A percentile compares a stretch with the other conserved stretches of the same genome.
Evolutionary conservation across 176 grass and related monocot genomes (phyloP).

Genomic region (Triticum timopheevii): DNA sequence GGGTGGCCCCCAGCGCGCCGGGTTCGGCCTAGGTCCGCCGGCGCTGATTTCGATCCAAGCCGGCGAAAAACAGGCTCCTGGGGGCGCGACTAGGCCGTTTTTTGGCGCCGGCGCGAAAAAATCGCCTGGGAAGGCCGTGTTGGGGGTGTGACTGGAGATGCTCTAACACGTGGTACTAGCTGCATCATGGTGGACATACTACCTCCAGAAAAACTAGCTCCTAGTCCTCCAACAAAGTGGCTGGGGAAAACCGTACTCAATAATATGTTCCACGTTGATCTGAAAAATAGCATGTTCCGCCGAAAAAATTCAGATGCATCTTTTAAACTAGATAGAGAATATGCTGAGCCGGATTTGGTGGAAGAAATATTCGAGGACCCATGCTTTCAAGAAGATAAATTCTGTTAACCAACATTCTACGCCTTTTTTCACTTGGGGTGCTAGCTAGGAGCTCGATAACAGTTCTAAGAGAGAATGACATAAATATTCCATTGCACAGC

Average conservation of each 20-base stretch:
- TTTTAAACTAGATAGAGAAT: conserved; percentile 48
- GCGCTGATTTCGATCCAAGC: no score
- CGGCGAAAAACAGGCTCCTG: no score
- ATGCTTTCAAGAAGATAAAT: conserved; percentile 72
- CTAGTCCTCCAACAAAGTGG: conserved; percentile 53
- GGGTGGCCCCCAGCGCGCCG: no score
- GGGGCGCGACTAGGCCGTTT: no score
- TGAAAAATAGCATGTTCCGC: conserved; percentile 64
- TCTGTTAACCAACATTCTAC: background rate
- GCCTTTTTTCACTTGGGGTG: background rate
- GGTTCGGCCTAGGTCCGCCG: no score
- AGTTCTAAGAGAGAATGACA: background rate
- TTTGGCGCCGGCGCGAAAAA: no score
- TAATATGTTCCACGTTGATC: conserved; percentile 52
- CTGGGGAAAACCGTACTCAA: conserved; percentile 64
- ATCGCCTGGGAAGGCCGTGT: no score
- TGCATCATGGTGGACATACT: conserved; percentile 93
- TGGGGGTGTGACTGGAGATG: no score
- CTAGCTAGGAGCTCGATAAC: background rate
- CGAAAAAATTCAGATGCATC: conserved; percentile 47
- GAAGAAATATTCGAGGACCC: conserved; percentile 97
- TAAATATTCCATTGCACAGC: background rate
- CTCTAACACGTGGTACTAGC: conserved; percentile 86
- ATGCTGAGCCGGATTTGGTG: conserved; percentile 73
- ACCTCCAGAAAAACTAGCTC: conserved; percentile 66